phyloP scores from a whole-genome alignment of 371 early-diverging fungal species.

The Zopfochytrium polystomum region DNA sequence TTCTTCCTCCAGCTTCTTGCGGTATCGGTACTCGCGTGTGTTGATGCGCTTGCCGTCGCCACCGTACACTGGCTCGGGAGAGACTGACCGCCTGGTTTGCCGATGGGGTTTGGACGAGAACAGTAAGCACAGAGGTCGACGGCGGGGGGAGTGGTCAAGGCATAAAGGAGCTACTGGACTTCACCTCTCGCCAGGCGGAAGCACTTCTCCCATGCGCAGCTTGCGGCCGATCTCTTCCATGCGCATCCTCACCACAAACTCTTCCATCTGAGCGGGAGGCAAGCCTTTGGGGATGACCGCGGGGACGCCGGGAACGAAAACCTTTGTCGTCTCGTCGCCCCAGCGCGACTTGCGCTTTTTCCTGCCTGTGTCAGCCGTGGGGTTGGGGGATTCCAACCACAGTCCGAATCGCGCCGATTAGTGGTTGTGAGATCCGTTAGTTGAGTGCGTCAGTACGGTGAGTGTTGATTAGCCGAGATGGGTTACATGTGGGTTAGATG shows the following conservation, averaged over 20 bases:
- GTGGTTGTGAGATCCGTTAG: no score
- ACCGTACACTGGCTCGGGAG: constrained; percentile 90
- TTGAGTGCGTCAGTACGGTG: no score
- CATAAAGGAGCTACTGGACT: constrained; percentile 43
- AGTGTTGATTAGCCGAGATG: no score
- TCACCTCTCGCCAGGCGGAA: constrained; percentile 72
- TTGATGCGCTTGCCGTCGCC: constrained; percentile 91
- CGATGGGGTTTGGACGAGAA: neutral
- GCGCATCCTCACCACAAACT: constrained; percentile 79
- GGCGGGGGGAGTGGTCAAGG: no score
- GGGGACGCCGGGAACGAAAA: constrained; percentile 74
- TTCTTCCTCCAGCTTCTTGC: constrained; percentile 90
- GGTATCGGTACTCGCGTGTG: constrained; percentile 88
- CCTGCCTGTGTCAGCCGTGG: no score
- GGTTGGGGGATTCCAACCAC: no score
- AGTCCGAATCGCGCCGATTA: no score
- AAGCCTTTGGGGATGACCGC: constrained; percentile 76
- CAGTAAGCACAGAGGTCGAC: neutral
- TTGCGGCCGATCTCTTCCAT: constrained; percentile 86
- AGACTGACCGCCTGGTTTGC: constrained; percentile 68
- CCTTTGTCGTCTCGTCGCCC: constrained; percentile 72
- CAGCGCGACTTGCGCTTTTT: constrained; percentile 65
- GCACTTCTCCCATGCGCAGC: constrained; percentile 73
- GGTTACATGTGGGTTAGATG: no score
- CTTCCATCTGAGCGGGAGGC: constrained; percentile 75